phyloP scores from a whole-genome alignment of 169 alveolate species.

The Besnoitia besnoiti region DNA sequence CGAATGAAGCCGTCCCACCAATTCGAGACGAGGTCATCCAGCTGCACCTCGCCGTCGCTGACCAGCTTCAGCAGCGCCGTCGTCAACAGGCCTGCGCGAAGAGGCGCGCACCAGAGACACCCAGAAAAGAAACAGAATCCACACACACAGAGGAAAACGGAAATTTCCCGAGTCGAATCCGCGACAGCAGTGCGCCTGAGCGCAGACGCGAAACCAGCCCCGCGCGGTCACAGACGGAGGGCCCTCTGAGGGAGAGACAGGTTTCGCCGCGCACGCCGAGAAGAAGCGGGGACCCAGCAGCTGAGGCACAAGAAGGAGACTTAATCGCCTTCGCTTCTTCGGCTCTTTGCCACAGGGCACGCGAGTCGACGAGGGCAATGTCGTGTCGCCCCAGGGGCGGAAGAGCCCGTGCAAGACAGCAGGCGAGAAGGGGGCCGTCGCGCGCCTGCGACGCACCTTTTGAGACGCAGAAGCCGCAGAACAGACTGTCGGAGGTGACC shows the following conservation, averaged over 20 bases:
- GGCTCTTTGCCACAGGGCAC: too few species aligned
- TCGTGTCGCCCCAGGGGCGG: too few species aligned
- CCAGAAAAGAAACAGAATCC: background rate
- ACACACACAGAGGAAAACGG: background rate
- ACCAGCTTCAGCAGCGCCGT: conserved; percentile 76
- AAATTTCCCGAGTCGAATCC: background rate
- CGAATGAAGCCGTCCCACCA: conserved; percentile 83
- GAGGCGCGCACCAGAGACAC: background rate
- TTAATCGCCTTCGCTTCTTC: too few species aligned
- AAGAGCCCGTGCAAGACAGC: background rate
- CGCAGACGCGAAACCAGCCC: too few species aligned
- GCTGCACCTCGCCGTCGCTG: conserved; percentile 66
- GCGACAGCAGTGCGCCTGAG: background rate
- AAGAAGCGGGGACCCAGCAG: too few species aligned
- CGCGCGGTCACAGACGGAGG: too few species aligned
- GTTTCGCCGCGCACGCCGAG: too few species aligned
- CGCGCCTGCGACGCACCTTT: conserved; percentile 31
- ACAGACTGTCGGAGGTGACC: conserved; percentile 65
- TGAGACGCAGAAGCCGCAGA: conserved; percentile 66
- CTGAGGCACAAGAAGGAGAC: too few species aligned
- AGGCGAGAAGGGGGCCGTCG: background rate
- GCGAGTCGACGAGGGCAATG: too few species aligned
- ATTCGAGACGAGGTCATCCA: conserved; percentile 76
- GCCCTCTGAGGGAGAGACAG: too few species aligned
- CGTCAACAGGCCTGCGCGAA: conserved; percentile 71